Conservation (phyloP, 1,284 basidiomycete genomes). For the Meira miltonrushii region DNA sequence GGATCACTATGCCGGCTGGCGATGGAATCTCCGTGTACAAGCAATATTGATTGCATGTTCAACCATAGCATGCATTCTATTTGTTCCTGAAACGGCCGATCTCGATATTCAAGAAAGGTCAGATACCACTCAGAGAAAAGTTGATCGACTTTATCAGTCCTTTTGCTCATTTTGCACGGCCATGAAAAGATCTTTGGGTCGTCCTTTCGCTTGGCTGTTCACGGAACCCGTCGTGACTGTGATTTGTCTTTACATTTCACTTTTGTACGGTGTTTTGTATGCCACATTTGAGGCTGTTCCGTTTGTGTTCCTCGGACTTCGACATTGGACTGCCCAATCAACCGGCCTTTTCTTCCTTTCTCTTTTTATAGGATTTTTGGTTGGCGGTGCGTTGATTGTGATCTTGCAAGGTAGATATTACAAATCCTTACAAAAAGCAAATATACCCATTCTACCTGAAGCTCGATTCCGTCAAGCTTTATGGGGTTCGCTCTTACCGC, state of each 20-base stretch:
- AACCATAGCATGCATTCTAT: constrained; percentile 19
- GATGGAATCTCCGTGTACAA: constrained; percentile 28
- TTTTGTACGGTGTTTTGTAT: not conserved
- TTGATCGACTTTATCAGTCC: not conserved
- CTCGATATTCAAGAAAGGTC: not conserved
- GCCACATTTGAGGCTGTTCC: not conserved
- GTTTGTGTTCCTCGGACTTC: not conserved
- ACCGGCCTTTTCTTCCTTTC: constrained; percentile 8
- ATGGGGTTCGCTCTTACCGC: constrained; percentile 19
- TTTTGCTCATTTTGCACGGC: not conserved
- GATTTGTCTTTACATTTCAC: not conserved
- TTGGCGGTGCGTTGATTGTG: constrained; percentile 16
- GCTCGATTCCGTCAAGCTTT: constrained; percentile 16
- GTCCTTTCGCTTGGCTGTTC: constrained; percentile 1
- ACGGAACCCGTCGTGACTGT: not conserved
- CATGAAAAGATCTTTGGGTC: not conserved
- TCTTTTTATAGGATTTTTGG: constrained; percentile 12
- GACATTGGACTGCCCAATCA: not conserved
- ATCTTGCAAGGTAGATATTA: constrained; percentile 16
- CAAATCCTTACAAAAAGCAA: constrained; percentile 8
- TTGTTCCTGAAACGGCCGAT: constrained; percentile 28
- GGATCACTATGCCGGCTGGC: constrained; percentile 24
- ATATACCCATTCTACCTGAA: constrained; percentile 16
- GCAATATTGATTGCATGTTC: constrained; percentile 28
- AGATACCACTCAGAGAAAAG: not conserved